Evolutionary conservation across 108 stramenopile genomes (phyloP).

Genomic region (Tribonema minus): DNA sequence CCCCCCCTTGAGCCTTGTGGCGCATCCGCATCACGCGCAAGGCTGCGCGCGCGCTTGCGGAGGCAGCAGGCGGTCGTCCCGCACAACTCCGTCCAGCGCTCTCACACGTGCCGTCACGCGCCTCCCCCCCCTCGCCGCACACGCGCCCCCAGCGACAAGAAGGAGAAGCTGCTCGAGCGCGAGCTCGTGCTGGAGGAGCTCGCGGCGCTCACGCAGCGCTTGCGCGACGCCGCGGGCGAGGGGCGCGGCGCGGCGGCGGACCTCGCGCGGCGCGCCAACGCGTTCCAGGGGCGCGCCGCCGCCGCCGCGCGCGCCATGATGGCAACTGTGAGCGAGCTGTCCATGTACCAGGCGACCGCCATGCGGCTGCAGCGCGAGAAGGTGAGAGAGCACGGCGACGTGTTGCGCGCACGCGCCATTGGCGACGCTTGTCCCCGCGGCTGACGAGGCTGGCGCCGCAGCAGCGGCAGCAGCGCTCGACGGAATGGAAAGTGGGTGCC

Average conservation of each 20-base stretch:
- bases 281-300: constrained; percentile 52
- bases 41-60: too few relatives aligned
- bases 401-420: too few relatives aligned
- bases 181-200: constrained; percentile 66
- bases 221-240: constrained; percentile 42
- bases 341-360: constrained; percentile 66
- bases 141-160: constrained; percentile 37
- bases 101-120: too few relatives aligned
- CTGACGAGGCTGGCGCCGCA: too few relatives aligned
- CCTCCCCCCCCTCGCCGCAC: too few relatives aligned
- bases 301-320: constrained; percentile 60
- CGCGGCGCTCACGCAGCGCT: constrained; percentile 46
- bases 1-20: too few relatives aligned
- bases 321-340: constrained; percentile 62
- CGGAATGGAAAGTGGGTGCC: too few relatives aligned
- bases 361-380: constrained; percentile 63
- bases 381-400: constrained; percentile 47
- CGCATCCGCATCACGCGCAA: too few relatives aligned
- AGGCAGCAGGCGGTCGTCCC: too few relatives aligned
- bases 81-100: too few relatives aligned
- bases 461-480: too few relatives aligned
- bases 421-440: too few relatives aligned
- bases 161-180: constrained; percentile 59
- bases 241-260: constrained; percentile 34
- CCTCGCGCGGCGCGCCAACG: constrained; percentile 13